Evolutionary conservation across 2,329 filamentous ascomycete genomes (phyloP), one percentile per base, ranked within the genome.

Genomic region (Grosmannia huntii): DNA sequence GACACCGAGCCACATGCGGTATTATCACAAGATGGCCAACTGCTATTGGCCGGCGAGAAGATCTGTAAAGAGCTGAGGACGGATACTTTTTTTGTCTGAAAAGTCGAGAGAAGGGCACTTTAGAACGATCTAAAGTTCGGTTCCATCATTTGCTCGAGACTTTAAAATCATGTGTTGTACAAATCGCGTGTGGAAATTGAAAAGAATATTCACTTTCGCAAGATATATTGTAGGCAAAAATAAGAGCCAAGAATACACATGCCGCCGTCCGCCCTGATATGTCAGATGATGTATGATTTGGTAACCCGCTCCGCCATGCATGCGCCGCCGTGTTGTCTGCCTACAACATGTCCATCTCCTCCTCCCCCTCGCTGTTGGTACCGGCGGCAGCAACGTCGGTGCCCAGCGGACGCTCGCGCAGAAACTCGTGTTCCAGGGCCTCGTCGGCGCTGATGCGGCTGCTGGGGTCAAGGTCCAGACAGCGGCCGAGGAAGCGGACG

Each of bases 391-490:
- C 23, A 3, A 53, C 28, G 33, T 57, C 56, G 2, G 36, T 33
- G 19, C 60, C 62, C 54, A 59, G 65, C 66, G 55, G 52, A 62
- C 38, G 61, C 31, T 68, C 69, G 28, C 68, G 70, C 61, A 91
- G 69, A 66, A 92, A 92, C 0, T 86, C 82, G 68, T 92, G 87
- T 55, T 80, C 70, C 53, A 95, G 69, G 0, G 89, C 89, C 65
- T 91, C 83, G 36, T 81, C 78, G 1, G 89, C 89, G 49, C 85
- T 89, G 59, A 92, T 88, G 28, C 89, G 76, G 69, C 81, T 84
- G 28, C 75, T 75, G 0, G 89, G 88, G 66, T 95, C 88, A 53
- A 91, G 75, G 58, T 94, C 88, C 68, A 95, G 79, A 64, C 88
- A 89, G 21, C 80, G 73, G 55, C 81, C 77, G 60, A 95, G 70